Base-by-base conservation (phyloP, 331 rosid genomes). In the Telfairia occidentalis region DNA sequence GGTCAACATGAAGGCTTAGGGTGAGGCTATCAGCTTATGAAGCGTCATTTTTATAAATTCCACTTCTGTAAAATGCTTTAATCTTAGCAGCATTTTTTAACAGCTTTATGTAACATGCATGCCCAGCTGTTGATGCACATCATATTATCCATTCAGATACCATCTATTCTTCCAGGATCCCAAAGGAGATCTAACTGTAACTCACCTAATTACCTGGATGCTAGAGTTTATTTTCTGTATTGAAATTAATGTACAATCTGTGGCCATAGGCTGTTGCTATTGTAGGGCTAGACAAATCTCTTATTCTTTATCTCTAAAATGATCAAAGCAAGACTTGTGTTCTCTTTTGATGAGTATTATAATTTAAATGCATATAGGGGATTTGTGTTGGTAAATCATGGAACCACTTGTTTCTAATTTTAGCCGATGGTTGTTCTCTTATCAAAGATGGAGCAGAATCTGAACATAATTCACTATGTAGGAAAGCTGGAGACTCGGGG, bases 1-100 rank as follows among this genome's bases (percentile, higher is more conserved):
- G 98, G 98, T 48, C 98, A 94, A 87, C 98, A 94, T 73, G 98
- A 94, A 77, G 97, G 92, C 78, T 52, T 94, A 80, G 87, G 97
- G 98, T 94, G 89, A 91, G 78, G 57, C 18, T 15, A 46, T 43
- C 40, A 26, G 55, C 75, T 70, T 69, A 69, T 69, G 74, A 11
- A 45, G 23, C 24, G 55, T 69, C 32, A 24, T 69, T 43, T 69
- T 69, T 69, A 5, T 10, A 26, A 69, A 70, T 15, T 24, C 13
- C 40, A 5, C 40, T 46, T 46, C 19, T 69, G 38, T 26, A 11
- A 26, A 69, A 24, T 70, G 15, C 57, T 70, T 0, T 32, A 67
- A 23, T 67, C 35, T 43, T 23, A 38, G 10, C 32, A 10, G 8
- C 30, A 32, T 19, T 35, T 19, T 65, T 34, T 34, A 7, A 3